These are phyloP conservation scores for Lepiota venenata DNA, from an alignment of 768 basidiomycete species.

Conservation along the genomic window DNA sequence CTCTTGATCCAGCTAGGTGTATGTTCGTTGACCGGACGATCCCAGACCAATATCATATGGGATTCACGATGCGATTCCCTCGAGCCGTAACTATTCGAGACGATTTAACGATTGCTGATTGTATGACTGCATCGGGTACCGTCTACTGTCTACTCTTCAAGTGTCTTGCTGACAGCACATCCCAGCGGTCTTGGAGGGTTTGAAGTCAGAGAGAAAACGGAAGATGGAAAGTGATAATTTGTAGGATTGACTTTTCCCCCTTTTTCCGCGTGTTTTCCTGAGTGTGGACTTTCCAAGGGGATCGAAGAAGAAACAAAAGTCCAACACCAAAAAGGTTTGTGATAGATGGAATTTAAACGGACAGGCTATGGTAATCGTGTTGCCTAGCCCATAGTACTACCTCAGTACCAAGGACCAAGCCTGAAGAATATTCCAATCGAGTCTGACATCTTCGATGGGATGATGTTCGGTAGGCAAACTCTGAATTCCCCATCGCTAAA, in stretches of 20 bases:
- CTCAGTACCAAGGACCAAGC: conserved; percentile 64
- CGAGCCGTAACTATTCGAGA: conserved; percentile 78
- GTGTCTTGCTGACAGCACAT: background rate
- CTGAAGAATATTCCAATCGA: conserved; percentile 56
- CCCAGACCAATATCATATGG: conserved; percentile 77
- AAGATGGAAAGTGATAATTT: conserved; percentile 64
- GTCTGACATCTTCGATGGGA: conserved; percentile 65
- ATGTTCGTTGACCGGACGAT: conserved; percentile 6
- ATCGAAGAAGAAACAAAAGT: conserved; percentile 59
- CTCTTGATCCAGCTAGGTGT: background rate
- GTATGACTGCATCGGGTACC: conserved; percentile 65
- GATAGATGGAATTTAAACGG: background rate
- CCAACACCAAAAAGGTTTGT: conserved; percentile 45
- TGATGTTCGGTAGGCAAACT: conserved; percentile 70
- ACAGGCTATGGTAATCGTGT: conserved; percentile 1
- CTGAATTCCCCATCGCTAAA: background rate
- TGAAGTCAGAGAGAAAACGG: conserved; percentile 66
- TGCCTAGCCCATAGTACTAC: conserved; percentile 52
- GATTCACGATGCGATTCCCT: conserved; percentile 93
- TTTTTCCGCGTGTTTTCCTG: background rate
- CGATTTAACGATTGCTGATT: conserved; percentile 70
- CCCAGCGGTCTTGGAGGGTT: conserved; percentile 55
- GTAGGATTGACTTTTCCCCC: conserved; percentile 27
- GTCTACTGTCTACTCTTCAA: background rate
- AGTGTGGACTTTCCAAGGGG: conserved; percentile 18